Evolutionary conservation across 2,329 filamentous ascomycete genomes (phyloP).

Genomic region (Paramyrothecium roridum): DNA sequence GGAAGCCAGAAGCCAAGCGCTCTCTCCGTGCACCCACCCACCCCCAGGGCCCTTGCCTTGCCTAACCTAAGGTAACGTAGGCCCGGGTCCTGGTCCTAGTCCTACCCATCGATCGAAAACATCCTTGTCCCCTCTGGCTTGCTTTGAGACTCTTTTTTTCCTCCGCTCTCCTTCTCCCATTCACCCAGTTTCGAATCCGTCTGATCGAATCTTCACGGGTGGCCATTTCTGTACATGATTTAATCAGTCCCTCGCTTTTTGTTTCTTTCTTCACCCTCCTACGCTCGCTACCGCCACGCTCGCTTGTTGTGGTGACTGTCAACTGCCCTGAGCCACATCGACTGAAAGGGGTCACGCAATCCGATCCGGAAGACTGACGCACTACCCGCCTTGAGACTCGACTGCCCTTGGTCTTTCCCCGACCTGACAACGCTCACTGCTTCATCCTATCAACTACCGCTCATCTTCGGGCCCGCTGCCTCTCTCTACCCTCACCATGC

Average conservation of each 20-base stretch:
- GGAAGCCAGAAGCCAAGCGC: too few relatives aligned
- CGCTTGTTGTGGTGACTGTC: background rate
- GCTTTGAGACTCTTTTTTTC: constrained; percentile 6
- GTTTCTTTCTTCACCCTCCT: constrained; percentile 5
- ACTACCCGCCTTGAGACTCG: background rate
- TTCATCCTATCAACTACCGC: background rate
- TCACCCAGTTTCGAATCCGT: background rate
- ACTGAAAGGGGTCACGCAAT: background rate
- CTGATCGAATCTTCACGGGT: background rate
- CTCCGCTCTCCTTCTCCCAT: constrained; percentile 4
- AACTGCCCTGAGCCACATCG: background rate
- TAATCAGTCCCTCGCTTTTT: constrained; percentile 11
- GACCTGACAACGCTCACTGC: constrained; percentile 2
- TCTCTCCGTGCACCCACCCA: too few relatives aligned
- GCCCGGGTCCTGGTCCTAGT: background rate
- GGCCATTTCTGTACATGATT: background rate
- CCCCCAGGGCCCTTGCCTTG: too few relatives aligned
- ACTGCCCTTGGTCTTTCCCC: background rate
- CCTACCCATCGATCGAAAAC: background rate
- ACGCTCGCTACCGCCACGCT: background rate
- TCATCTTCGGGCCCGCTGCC: background rate
- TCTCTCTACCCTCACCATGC: constrained; percentile 36
- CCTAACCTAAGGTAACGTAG: background rate
- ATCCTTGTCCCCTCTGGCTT: background rate
- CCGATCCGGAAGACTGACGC: background rate